Evolutionary conservation across 2,329 filamentous ascomycete species (phyloP), one percentile per base, ranked within the genome.

Genomic region (Immersiporthe knoxdaviesiana): DNA sequence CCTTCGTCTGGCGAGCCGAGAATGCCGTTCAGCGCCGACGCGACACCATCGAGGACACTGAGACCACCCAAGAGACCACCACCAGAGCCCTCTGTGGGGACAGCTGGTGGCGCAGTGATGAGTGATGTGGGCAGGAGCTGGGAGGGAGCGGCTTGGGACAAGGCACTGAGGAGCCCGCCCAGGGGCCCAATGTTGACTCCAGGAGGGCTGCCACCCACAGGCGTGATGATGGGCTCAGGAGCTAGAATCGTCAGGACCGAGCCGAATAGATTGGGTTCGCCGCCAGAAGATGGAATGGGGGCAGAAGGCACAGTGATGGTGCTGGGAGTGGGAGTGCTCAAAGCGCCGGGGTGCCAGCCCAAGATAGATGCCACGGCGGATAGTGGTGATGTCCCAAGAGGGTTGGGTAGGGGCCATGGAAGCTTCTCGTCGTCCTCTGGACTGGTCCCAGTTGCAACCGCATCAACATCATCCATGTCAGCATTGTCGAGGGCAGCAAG

Each of bases 171-270:
- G 14, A 71, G 60, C 14, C 69, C 69, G n/a, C 61, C 67, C n/a
- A 71, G 16, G 18, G 67, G 56, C 30, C 47, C 41, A 35, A 24
- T 39, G n/a, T 27, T 30, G 1, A 27, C 64, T 24, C 37, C 47
- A 24, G 67, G 21, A 24, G 67, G 21, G 10, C 54, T 65, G n/a
- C 30, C 62, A 24, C 54, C 60, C 6, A 63, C n/a, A 37, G 68
- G 63, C 12, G 61, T 47, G 11, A 61, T 39, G 65, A 44, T 68
- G 18, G 68, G 63, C 4, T 44, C 52, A 44, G 58, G 68, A n/a
- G 68, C 66, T 16, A 72, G 68, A 18, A 71, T 63, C 27, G 70
- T 70, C 32, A 71, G 27, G 18, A 71, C 65, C 3, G 70, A 68
- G 37, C 63, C 64, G 41, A 71, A 70, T 16, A 71, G 27, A 16